A percentile compares a stretch with the other conserved stretches of the same genome.
Conservation (phyloP, 2,329 filamentous ascomycete genomes). For the Curvularia eragrostidis region DNA sequence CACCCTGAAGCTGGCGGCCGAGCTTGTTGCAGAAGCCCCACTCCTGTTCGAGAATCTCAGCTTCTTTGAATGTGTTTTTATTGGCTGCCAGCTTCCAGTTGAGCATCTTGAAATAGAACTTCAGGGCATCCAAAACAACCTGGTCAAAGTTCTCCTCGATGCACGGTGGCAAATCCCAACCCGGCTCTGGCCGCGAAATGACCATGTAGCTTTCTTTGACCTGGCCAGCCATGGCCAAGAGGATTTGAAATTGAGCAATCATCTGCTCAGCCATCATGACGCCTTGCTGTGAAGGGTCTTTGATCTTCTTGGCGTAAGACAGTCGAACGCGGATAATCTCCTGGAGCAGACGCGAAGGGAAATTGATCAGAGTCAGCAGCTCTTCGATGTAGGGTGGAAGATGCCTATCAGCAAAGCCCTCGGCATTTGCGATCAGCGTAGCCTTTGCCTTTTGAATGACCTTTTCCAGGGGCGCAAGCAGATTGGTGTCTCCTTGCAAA, state of each 20-base stretch:
- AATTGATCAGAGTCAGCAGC: slow-evolving; percentile 93
- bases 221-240: slow-evolving; percentile 87
- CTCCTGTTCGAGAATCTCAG: slow-evolving; percentile 94
- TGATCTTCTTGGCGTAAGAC: slow-evolving; percentile 92
- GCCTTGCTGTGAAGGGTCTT: slow-evolving; percentile 90
- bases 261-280: slow-evolving; percentile 96
- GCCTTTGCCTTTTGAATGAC: slow-evolving; percentile 94
- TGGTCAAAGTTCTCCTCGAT: slow-evolving; percentile 96
- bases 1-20: slow-evolving; percentile 86
- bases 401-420: slow-evolving; percentile 84
- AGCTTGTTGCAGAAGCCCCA: slow-evolving; percentile 98
- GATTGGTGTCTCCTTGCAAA: slow-evolving; percentile 81
- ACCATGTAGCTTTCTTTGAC: slow-evolving; percentile 89
- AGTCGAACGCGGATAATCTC: slow-evolving; percentile 94
- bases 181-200: slow-evolving; percentile 84
- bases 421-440: slow-evolving; percentile 85
- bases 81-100: slow-evolving; percentile 98
- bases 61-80: slow-evolving; percentile 99
- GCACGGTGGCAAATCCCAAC: slow-evolving; percentile 94
- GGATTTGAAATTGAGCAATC: slow-evolving; percentile 94
- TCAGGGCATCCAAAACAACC: slow-evolving; percentile 88
- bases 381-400: slow-evolving; percentile 97
- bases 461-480: slow-evolving; percentile 80
- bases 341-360: slow-evolving; percentile 92
- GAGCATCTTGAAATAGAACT: slow-evolving; percentile 98